Base-by-base conservation (phyloP, 2,329 filamentous ascomycete species). In the Endothia cerciana region DNA sequence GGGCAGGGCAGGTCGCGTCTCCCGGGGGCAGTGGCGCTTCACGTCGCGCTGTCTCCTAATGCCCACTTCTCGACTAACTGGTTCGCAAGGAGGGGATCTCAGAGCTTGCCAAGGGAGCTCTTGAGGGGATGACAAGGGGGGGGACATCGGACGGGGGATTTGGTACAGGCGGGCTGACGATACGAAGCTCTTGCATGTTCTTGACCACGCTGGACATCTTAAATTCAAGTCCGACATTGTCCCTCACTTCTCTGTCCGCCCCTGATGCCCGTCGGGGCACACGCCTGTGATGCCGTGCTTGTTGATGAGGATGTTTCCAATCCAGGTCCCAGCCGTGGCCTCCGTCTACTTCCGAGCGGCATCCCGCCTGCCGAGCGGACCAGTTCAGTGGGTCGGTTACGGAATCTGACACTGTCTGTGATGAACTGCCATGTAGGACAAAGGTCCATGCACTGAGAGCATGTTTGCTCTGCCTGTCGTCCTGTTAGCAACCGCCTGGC, bases 1-100 rank as follows among this genome's bases (percentile, higher is more conserved):
- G 70, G 77, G 76, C 74, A 78, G 79, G 81, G 80, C 80, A 83
- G 82, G 82, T 84, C 81, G 80, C 82, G 82, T 80, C 80, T 81
- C 78, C 73, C 74, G 66, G 73, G 70, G 70, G 62, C 65, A 68
- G 72, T 60, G 64, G 65, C 67, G 71, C 70, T 73, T 73, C 75
- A 72, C 70, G 70, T 75, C 71, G 73, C 65, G 69, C 75, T 75
- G 74, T 74, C 73, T 71, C 73, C 72, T 77, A 77, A 72, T 60
- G 74, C 76, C 75, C 77, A 71, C 72, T 71, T 68, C 74, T 78
- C 71, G 71, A 49, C 49, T 60, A 30, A 53, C 58, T 47, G 56
- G 69, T 67, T 71, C 66, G 58, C 65, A 71, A 62, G 25, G 22
- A 41, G 28, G 63, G 36, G 63, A 40, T 60, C 7, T 8, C 11